Percentiles rank a stretch among this genome's conserved stretches.
Conservation (phyloP, 495 filamentous ascomycete genomes). For the Hyaloscypha bicolor region DNA sequence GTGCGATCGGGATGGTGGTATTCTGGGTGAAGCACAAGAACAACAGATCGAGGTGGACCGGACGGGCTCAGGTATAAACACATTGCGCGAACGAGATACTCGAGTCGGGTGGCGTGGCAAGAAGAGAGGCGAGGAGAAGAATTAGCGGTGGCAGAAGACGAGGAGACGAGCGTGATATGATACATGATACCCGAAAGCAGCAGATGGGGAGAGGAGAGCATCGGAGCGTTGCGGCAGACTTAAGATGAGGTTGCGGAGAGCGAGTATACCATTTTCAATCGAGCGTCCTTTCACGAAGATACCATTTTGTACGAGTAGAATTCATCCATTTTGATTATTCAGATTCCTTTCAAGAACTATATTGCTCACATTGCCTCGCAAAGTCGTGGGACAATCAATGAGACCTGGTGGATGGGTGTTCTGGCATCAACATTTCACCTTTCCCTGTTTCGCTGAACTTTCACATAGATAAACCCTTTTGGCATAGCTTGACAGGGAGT, state of each 20-base stretch:
- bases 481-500: too few species aligned
- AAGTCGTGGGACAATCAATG: too few species aligned
- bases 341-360: not conserved
- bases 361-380: not conserved
- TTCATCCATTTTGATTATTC: not conserved
- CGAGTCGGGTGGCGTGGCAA: too few species aligned
- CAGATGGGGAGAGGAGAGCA: not conserved
- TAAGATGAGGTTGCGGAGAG: not conserved
- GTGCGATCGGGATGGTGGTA: constrained; percentile 42
- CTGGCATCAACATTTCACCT: too few species aligned
- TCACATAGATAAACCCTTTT: too few species aligned
- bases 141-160: not conserved
- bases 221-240: not conserved
- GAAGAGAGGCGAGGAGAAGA: not conserved
- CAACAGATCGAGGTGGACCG: constrained; percentile 47
- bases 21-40: constrained; percentile 50
- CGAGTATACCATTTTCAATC: constrained; percentile 10
- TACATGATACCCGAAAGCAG: not conserved
- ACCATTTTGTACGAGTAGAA: constrained; percentile 6
- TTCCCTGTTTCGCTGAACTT: too few species aligned
- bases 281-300: not conserved
- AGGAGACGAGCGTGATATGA: not conserved
- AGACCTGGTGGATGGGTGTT: too few species aligned
- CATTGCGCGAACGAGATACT: too few species aligned
- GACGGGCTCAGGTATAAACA: constrained; percentile 46